phyloP scores from a whole-genome alignment of 2,329 filamentous ascomycete species.

The Talaromyces amestolkiae region DNA sequence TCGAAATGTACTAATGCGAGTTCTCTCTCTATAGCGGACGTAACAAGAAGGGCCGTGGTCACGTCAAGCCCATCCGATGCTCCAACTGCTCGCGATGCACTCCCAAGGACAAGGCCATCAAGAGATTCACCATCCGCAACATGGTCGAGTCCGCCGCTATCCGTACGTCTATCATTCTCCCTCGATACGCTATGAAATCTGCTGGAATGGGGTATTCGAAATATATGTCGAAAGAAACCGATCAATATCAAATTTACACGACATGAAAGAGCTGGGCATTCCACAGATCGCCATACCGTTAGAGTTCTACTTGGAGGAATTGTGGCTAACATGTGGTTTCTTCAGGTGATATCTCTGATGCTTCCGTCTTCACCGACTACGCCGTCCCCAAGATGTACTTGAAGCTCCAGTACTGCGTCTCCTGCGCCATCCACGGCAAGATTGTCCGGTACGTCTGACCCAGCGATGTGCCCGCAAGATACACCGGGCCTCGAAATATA shows the following conservation, averaged over 20 bases:
- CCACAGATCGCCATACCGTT: background rate
- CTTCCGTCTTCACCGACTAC: constrained; percentile 99
- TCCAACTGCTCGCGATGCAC: constrained; percentile 87
- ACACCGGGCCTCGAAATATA: background rate
- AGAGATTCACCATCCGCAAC: constrained; percentile 99
- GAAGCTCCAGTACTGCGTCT: constrained; percentile 99
- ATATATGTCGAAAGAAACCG: background rate
- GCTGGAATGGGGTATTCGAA: background rate
- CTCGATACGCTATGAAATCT: constrained; percentile 3
- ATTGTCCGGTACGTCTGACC: constrained; percentile 85
- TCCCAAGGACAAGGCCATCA: constrained; percentile 99
- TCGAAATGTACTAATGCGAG: background rate
- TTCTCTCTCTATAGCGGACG: constrained; percentile 65
- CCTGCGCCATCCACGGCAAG: constrained; percentile 99
- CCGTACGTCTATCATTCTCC: constrained; percentile 64
- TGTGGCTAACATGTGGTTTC: constrained; percentile 19
- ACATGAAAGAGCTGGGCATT: constrained; percentile 1
- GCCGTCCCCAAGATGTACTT: constrained; percentile 99
- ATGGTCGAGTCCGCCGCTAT: constrained; percentile 99
- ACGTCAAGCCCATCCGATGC: constrained; percentile 98
- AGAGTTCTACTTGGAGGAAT: background rate
- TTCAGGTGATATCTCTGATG: constrained; percentile 98
- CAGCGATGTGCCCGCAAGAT: background rate
- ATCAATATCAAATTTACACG: constrained; percentile 8
- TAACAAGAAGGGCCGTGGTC: constrained; percentile 99